Conservation (phyloP, 1,284 basidiomycete species). For the Leccinum fallax region DNA sequence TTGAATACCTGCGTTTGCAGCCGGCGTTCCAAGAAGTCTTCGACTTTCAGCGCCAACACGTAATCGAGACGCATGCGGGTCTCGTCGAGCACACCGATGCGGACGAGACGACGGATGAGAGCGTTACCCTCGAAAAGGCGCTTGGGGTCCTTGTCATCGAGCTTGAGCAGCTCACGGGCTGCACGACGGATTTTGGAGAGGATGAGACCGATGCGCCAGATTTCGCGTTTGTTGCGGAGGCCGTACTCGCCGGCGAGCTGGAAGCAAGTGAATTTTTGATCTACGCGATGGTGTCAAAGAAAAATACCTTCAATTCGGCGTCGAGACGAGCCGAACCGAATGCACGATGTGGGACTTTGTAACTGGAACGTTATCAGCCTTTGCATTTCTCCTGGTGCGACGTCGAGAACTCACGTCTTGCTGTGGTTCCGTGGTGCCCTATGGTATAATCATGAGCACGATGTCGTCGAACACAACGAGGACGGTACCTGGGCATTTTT, state of each 20-base stretch:
- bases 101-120: conserved; percentile 97
- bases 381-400: conserved; percentile 62
- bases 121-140: conserved; percentile 99
- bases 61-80: conserved; percentile 99
- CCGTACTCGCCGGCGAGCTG: conserved; percentile 99
- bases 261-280: conserved; percentile 1
- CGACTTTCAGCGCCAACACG: conserved; percentile 98
- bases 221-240: conserved; percentile 99
- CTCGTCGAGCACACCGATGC: conserved; percentile 99
- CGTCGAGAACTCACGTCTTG: conserved; percentile 87
- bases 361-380: conserved; percentile 69
- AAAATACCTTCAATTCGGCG: conserved; percentile 92
- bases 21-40: conserved; percentile 99
- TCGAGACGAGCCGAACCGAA: conserved; percentile 99
- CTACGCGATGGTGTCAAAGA: not conserved
- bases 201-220: conserved; percentile 98
- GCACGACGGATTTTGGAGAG: conserved; percentile 99
- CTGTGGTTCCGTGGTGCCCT: conserved; percentile 87
- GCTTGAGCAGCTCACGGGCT: conserved; percentile 99
- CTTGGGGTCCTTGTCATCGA: conserved; percentile 99
- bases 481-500: conserved; percentile 80
- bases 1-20: conserved; percentile 99
- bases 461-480: conserved; percentile 24
- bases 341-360: conserved; percentile 98
- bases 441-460: conserved; percentile 38